phyloP scores from a whole-genome alignment of 2,329 filamentous ascomycete genomes.

The Leptographium flavum region DNA sequence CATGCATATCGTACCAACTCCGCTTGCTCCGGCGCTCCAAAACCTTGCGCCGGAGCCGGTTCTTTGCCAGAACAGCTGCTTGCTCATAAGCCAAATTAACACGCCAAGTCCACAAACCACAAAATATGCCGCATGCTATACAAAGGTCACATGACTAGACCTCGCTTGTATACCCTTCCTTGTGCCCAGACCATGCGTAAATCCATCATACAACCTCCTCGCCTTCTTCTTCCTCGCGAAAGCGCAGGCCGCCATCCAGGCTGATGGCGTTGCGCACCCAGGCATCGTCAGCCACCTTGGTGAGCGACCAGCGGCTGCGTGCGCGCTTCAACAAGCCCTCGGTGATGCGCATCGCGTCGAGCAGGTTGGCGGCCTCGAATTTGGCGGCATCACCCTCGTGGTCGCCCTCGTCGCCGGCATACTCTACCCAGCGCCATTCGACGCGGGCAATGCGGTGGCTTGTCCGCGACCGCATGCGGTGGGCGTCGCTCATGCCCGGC shows the following conservation, averaged over 20 bases:
- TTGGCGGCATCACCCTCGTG: conserved; percentile 53
- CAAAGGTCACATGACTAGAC: background rate
- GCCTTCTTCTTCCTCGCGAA: conserved; percentile 44
- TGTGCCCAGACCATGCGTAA: too few relatives aligned
- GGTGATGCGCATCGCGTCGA: conserved; percentile 66
- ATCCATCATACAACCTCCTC: conserved; percentile 28
- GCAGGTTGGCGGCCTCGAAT: conserved; percentile 49
- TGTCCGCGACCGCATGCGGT: conserved; percentile 64
- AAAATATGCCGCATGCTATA: background rate
- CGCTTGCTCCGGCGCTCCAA: background rate
- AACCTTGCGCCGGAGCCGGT: background rate
- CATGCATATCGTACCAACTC: background rate
- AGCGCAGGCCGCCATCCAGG: conserved; percentile 47
- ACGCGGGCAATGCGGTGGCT: conserved; percentile 90
- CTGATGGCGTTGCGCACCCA: conserved; percentile 68
- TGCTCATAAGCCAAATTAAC: background rate
- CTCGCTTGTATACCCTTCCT: background rate
- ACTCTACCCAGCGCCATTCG: conserved; percentile 91
- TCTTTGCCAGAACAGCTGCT: background rate
- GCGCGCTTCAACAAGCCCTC: conserved; percentile 76
- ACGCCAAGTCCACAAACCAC: background rate
- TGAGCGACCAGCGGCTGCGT: conserved; percentile 60
- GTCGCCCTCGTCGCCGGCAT: conserved; percentile 70
- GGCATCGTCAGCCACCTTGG: conserved; percentile 53
- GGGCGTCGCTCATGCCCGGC: conserved; percentile 62